A percentile compares a stretch with the other conserved stretches of the same genome.
phyloP scores from a whole-genome alignment of 106 monocot genomes.

The Iris macrosiphon region DNA sequence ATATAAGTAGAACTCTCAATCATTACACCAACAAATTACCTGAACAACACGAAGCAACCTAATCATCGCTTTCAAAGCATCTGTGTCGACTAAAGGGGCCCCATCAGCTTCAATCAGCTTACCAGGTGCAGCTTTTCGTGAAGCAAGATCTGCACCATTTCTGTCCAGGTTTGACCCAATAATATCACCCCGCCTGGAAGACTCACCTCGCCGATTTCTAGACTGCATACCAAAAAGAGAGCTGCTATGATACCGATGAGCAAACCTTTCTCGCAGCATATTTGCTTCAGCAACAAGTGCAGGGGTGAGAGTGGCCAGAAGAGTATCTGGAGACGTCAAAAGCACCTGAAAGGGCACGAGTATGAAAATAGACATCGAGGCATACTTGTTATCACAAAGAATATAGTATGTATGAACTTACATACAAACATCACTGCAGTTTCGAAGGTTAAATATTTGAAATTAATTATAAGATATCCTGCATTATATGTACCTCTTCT shows the following conservation, averaged over 20 bases:
- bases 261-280: slow-evolving; percentile 96
- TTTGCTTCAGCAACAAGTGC: slow-evolving; percentile 99
- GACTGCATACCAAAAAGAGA: slow-evolving; percentile 80
- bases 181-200: slow-evolving; percentile 65
- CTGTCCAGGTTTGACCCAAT: slow-evolving; percentile 47
- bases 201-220: slow-evolving; percentile 73
- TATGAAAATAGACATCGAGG: too few species aligned
- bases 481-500: slow-evolving; percentile 60
- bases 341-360: slow-evolving; percentile 58
- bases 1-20: too few species aligned
- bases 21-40: slow-evolving; percentile 47
- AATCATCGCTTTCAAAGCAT: slow-evolving; percentile 80
- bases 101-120: slow-evolving; percentile 87
- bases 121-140: slow-evolving; percentile 37
- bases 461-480: neutral
- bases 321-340: slow-evolving; percentile 86
- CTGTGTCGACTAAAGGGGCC: slow-evolving; percentile 67
- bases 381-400: too few species aligned
- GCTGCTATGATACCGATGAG: slow-evolving; percentile 69
- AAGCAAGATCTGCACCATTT: slow-evolving; percentile 33
- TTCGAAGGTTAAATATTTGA: neutral
- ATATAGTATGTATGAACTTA: too few species aligned
- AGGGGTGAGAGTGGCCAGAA: slow-evolving; percentile 84
- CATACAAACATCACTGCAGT: neutral
- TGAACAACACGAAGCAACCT: slow-evolving; percentile 93